Evolutionary conservation across 805 yeast species (phyloP).

Genomic region (Isabelozyma gotoi): DNA sequence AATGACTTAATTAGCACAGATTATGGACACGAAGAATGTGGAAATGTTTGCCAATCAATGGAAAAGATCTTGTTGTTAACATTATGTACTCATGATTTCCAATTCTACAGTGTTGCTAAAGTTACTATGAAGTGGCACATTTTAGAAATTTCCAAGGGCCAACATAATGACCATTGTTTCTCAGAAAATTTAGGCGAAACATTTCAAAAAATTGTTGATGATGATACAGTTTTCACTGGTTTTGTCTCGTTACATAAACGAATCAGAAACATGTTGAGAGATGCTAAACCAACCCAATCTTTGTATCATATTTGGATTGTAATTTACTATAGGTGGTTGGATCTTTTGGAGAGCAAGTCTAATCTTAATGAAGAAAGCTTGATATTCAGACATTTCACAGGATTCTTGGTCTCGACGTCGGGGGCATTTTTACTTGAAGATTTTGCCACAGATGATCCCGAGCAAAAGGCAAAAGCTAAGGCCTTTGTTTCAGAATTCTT

Average conservation of each 20-base stretch:
- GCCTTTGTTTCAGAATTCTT: slow-evolving; percentile 47
- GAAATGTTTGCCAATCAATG: slow-evolving; percentile 22
- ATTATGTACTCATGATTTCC: slow-evolving; percentile 44
- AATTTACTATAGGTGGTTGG: slow-evolving; percentile 53
- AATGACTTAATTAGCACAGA: slow-evolving; percentile 11
- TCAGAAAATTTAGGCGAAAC: slow-evolving; percentile 24
- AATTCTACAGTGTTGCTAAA: slow-evolving; percentile 40
- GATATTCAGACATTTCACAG: slow-evolving; percentile 66
- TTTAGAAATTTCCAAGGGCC: slow-evolving; percentile 10
- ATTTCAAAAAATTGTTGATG: slow-evolving; percentile 44
- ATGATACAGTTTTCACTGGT: slow-evolving; percentile 62
- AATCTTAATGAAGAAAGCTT: slow-evolving; percentile 37
- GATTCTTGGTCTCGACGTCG: slow-evolving; percentile 68
- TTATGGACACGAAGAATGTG: slow-evolving; percentile 13
- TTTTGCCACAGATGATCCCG: slow-evolving; percentile 20
- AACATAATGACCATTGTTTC: slow-evolving; percentile 7
- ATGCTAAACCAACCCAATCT: slow-evolving; percentile 24
- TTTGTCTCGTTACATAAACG: slow-evolving; percentile 72
- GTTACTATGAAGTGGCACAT: slow-evolving; percentile 33
- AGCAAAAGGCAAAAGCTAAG: slow-evolving; percentile 27
- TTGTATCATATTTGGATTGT: slow-evolving; percentile 39
- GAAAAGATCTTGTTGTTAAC: slow-evolving; percentile 39
- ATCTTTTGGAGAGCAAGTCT: slow-evolving; percentile 22
- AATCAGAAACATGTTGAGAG: slow-evolving; percentile 40
- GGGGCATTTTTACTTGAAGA: slow-evolving; percentile 53